Base-by-base conservation (phyloP, 306 rosid genomes). In the Ormosia semicastrata region DNA sequence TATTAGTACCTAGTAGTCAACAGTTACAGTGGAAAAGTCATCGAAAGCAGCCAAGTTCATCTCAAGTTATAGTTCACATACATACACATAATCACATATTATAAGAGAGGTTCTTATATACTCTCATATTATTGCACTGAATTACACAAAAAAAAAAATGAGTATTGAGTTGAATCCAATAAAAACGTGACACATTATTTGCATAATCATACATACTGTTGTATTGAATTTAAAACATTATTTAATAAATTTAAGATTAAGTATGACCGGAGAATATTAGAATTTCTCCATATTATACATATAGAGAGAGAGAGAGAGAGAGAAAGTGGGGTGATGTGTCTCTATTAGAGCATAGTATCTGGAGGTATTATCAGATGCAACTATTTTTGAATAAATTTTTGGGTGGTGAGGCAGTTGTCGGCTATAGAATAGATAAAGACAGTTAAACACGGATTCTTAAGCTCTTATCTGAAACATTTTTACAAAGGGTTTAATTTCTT, bases 271-370 rank as follows among this genome's bases (percentile, higher is more conserved):
- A 24, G 24, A 24, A 24, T 24, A 24, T 24, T 24, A 24, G 24
- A 24, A 24, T 24, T 24, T 24, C 24, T 24, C 24, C 24, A 24
- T 24, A 24, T 24, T 47, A 3, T 12, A 11, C 2, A 1, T 7
- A 41, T 32, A 66, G 5, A 75, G 59, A 77, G 30, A 53, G 58
- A 52, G 67, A 66, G 58, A 44, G 70, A 74, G n/a, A 36, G 34
- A 65, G 73, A 9, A 80, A 71, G 56, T 79, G 84, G 7, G 89
- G 58, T 80, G 79, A 53, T 75, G 88, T 83, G 86, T 85, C 84
- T 78, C 62, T 70, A 76, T 64, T 76, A 17, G 53, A 86, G 80
- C 78, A 80, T 13, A 24, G 75, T 67, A 68, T 73, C 79, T 60
- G 52, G 57, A 49, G 78, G 73, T 44, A 57, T 71, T 10, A 67